phyloP scores from a whole-genome alignment of 2,329 filamentous ascomycete species.

The Verticillium klebahnii region DNA sequence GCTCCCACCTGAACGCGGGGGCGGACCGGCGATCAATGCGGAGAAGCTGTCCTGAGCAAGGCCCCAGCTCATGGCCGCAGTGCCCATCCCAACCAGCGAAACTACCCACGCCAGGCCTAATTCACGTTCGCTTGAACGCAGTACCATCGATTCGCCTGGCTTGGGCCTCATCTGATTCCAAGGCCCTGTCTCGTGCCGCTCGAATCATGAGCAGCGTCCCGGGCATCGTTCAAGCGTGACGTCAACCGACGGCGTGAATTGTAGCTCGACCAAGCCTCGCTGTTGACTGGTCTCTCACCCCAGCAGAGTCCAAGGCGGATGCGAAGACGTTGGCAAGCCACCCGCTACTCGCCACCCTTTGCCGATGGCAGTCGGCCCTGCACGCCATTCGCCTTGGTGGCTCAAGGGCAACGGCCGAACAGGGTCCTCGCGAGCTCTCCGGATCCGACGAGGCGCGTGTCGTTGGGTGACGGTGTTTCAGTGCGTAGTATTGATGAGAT shows the following conservation, averaged over 20 bases:
- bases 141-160: no score
- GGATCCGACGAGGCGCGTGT: not conserved
- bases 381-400: not conserved
- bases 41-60: not conserved
- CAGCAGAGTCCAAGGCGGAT: not conserved
- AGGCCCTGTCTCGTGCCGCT: no score
- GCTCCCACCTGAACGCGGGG: not conserved
- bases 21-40: conserved; percentile 1
- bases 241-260: no score
- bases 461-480: not conserved
- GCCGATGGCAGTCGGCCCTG: not conserved
- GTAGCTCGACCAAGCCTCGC: no score
- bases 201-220: no score
- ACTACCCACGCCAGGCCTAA: not conserved
- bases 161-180: no score
- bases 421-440: not conserved
- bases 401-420: not conserved
- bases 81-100: not conserved
- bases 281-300: no score
- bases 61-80: not conserved
- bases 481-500: not conserved
- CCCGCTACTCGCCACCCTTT: not conserved
- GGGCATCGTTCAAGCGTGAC: no score
- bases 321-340: not conserved
- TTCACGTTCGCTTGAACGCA: no score